phyloP scores from a whole-genome alignment of 768 basidiomycete species.

The Boletus vinaceobasis region DNA sequence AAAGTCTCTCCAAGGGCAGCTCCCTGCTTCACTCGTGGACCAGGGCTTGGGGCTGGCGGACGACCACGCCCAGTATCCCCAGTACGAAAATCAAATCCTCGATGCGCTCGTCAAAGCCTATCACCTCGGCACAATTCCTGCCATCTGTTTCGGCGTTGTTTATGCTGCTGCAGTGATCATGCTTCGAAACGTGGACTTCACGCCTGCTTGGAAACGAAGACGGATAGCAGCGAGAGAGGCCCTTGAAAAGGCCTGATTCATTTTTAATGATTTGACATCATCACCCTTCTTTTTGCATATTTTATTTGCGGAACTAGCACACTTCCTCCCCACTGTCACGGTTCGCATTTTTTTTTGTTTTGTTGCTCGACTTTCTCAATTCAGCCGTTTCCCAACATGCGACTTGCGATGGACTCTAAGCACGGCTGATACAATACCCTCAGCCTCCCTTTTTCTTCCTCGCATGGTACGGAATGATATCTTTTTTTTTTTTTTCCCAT shows the following conservation, averaged over 20 bases:
- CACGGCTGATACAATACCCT: neutral
- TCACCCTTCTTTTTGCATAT: slow-evolving; percentile 13
- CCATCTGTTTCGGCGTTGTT: slow-evolving; percentile 32
- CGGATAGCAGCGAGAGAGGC: slow-evolving; percentile 26
- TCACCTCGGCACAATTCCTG: slow-evolving; percentile 33
- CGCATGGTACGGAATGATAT: neutral
- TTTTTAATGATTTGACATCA: slow-evolving; percentile 14
- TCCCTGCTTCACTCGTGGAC: slow-evolving; percentile 28
- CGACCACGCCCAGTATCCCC: slow-evolving; percentile 28
- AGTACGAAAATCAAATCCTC: slow-evolving; percentile 32
- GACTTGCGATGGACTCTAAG: slow-evolving; percentile 13
- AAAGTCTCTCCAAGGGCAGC: slow-evolving; percentile 23
- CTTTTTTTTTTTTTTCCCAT: neutral
- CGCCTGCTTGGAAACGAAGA: slow-evolving; percentile 31
- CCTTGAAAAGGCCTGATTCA: slow-evolving; percentile 20
- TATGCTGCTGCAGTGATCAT: slow-evolving; percentile 31
- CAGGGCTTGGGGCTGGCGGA: slow-evolving; percentile 33
- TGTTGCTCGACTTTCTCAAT: neutral
- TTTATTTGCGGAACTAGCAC: slow-evolving; percentile 18
- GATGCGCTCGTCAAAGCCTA: slow-evolving; percentile 33
- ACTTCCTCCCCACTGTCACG: neutral
- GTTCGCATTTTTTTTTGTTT: neutral
- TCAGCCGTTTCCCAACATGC: neutral
- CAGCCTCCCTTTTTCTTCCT: neutral
- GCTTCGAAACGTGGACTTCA: slow-evolving; percentile 33